phyloP scores from a whole-genome alignment of 495 filamentous ascomycete genomes.

The Aspergillus ostianus region DNA sequence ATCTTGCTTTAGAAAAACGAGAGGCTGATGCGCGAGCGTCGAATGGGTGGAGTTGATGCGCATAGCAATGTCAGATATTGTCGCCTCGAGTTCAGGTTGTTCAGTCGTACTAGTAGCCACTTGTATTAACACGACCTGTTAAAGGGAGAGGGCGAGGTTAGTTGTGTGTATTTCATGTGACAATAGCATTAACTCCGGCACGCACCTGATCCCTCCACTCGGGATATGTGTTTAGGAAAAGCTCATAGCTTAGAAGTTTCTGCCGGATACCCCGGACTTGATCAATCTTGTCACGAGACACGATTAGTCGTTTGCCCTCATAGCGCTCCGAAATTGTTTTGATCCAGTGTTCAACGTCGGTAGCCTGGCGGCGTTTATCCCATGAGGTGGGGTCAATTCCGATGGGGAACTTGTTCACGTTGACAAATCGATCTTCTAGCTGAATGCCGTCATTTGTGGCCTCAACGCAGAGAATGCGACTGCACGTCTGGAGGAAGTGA shows the following conservation, averaged over 20 bases:
- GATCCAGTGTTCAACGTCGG: slow-evolving; percentile 74
- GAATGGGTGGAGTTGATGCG: slow-evolving; percentile 87
- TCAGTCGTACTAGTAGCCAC: slow-evolving; percentile 87
- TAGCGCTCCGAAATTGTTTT: slow-evolving; percentile 76
- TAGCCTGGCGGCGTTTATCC: slow-evolving; percentile 65
- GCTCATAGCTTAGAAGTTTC: slow-evolving; percentile 87
- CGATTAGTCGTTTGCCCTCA: slow-evolving; percentile 81
- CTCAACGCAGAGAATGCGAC: slow-evolving; percentile 79
- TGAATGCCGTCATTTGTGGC: slow-evolving; percentile 84
- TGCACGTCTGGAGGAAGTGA: slow-evolving; percentile 93
- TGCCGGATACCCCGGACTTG: slow-evolving; percentile 85
- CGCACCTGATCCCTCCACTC: slow-evolving; percentile 74
- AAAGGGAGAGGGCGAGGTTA: background rate
- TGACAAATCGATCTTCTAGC: slow-evolving; percentile 88
- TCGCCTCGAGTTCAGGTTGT: slow-evolving; percentile 79
- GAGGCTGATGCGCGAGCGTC: slow-evolving; percentile 81
- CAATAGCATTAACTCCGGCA: background rate
- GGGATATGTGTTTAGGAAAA: slow-evolving; percentile 90
- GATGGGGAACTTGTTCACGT: slow-evolving; percentile 64
- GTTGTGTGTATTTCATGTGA: slow-evolving; percentile 5
- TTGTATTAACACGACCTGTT: slow-evolving; percentile 77
- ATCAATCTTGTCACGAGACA: slow-evolving; percentile 90
- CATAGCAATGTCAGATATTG: slow-evolving; percentile 87
- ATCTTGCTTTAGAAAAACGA: slow-evolving; percentile 94
- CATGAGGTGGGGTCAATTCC: slow-evolving; percentile 82